A percentile compares a stretch with the other conserved stretches of the same genome.
Evolutionary conservation across 2,329 filamentous ascomycete genomes (phyloP).

Genomic region (Calonectria hawksworthii): DNA sequence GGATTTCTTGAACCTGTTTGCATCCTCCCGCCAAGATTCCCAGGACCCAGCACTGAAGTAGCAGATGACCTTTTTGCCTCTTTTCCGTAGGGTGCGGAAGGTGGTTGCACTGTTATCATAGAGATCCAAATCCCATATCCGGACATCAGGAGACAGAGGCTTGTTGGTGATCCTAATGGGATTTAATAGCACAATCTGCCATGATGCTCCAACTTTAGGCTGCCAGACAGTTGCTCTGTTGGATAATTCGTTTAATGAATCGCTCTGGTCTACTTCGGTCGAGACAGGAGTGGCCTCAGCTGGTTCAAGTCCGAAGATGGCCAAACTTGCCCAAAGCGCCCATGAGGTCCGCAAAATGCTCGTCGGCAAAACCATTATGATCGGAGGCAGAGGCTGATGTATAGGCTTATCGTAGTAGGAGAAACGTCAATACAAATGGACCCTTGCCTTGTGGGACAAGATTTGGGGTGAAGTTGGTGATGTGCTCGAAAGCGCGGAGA

Average conservation of each 20-base stretch:
- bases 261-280: not conserved
- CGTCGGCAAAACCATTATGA: not conserved
- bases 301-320: not conserved
- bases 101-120: constrained; percentile 64
- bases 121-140: constrained; percentile 64
- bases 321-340: not conserved
- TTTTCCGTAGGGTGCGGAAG: constrained; percentile 69
- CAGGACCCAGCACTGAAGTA: constrained; percentile 82
- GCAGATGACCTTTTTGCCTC: constrained; percentile 75
- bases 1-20: constrained; percentile 63
- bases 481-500: not conserved
- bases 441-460: not conserved
- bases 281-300: not conserved
- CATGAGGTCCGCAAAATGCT: not conserved
- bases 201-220: constrained; percentile 65
- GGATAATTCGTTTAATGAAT: constrained; percentile 13
- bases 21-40: constrained; percentile 74
- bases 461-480: not conserved
- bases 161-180: constrained; percentile 59
- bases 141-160: constrained; percentile 58
- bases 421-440: not conserved
- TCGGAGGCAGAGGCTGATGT: not conserved
- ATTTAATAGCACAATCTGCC: constrained; percentile 72
- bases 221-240: constrained; percentile 59
- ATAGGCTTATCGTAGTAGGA: not conserved